Evolutionary conservation across 2,329 filamentous ascomycete genomes (phyloP), one percentile per base, ranked within the genome.

Genomic region (Elsinoe fawcettii): DNA sequence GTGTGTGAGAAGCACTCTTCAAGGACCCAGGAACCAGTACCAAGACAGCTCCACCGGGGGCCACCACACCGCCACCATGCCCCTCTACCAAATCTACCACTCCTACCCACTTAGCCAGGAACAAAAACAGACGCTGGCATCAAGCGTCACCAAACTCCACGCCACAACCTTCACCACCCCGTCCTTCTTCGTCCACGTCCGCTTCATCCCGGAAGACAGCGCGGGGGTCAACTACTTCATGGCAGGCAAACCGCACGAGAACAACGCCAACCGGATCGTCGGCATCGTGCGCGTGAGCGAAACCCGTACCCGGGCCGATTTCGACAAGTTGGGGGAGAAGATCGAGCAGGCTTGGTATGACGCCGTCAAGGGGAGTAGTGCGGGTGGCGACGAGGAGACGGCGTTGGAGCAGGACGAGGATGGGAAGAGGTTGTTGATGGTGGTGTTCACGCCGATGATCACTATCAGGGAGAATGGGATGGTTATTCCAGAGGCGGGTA

Each of bases 361-460:
- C n/a, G 49, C 34, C 20, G 49, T 53, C 18, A 34, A 53, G 18
- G 32, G 49, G 14, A 27, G 9, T 9, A 30, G 27, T 30, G 27
- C 46, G 8, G 14, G 25, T 51, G 41, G 41, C 41, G 41, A 46
- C 22, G 34, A 53, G 16, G 30, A 25, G 20, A 53, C 49, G 20
- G 32, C 34, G 4, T 18, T 36, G 49, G 49, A 53, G 30, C 34
- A 25, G 32, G 34, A 53, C 20, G 30, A 53, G 49, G 30, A 53
- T 12, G 49, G 49, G 18, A 53, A 37, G 32, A 27, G 49, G 9
- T 34, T 53, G 20, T 20, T 53, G 8, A 53, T 53, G 49, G 49
- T 53, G 16, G 14, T 18, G 49, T 53, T 53, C 16, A 53, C 49
- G 32, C 49, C 49, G 30, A 53, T 53, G 49, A 53, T 53, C 34